Evolutionary conservation across 306 rosid species (phyloP).

Genomic region (Fragaria nilgerrensis): DNA sequence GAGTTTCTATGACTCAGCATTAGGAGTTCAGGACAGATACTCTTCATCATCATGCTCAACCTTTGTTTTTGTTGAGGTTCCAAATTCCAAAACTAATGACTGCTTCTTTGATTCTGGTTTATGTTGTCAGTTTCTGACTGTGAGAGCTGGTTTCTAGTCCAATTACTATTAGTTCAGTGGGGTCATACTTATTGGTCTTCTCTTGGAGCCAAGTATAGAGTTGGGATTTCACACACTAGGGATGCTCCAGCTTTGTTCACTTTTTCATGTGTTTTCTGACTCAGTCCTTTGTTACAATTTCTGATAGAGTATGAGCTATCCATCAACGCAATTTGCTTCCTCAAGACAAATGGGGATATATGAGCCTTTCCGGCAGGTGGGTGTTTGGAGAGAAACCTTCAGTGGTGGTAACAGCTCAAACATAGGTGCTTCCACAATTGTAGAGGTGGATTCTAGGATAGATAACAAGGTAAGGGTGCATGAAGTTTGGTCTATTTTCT

Average conservation of each 20-base stretch:
- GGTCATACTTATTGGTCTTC: slow-evolving; percentile 2
- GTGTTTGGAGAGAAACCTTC: slow-evolving; percentile 67
- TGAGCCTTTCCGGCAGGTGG: slow-evolving; percentile 72
- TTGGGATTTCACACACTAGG: neutral
- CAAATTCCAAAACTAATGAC: neutral
- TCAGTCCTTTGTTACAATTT: neutral
- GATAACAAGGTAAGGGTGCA: slow-evolving; percentile 51
- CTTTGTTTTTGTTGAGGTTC: neutral
- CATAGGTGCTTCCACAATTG: slow-evolving; percentile 42
- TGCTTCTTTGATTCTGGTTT: neutral
- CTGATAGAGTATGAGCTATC: slow-evolving; percentile 55
- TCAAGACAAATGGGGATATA: slow-evolving; percentile 69
- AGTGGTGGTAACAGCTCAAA: slow-evolving; percentile 45
- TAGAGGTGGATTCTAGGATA: slow-evolving; percentile 40
- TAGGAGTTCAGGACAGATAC: neutral
- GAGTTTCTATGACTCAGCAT: neutral
- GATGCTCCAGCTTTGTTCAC: neutral
- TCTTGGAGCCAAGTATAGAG: neutral
- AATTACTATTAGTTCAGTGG: neutral
- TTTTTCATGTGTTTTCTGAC: neutral
- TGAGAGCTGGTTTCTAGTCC: neutral
- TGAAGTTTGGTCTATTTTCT: slow-evolving; percentile 8
- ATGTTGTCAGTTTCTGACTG: neutral
- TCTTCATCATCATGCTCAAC: neutral
- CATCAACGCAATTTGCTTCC: slow-evolving; percentile 49